Base-by-base conservation (phyloP, 169 alveolate genomes). In the Eimeria zaria region DNA sequence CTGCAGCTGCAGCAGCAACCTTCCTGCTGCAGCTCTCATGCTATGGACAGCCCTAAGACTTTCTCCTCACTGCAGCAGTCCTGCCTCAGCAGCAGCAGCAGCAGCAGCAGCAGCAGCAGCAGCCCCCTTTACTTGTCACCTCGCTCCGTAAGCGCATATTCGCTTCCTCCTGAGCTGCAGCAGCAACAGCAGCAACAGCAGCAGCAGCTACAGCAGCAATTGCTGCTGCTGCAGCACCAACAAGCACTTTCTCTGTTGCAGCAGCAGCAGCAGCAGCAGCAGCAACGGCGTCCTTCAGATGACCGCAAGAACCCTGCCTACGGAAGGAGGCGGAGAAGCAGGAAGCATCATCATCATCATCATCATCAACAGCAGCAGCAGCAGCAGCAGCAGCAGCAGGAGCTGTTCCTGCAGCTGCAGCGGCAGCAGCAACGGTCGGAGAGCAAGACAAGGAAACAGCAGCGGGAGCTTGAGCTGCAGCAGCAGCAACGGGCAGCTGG, bases 121-220 rank as follows among this genome's bases (percentile, higher is more conserved):
- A 51, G 46, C 36, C 22, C 99, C 99, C 98, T 98, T 98, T 46
- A 97, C 99, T 99, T 98, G 97, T n/a, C n/a, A n/a, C n/a, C n/a
- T n/a, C n/a, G n/a, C n/a, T n/a, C n/a, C n/a, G n/a, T n/a, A n/a
- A n/a, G n/a, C n/a, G n/a, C n/a, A n/a, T n/a, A n/a, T n/a, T n/a
- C n/a, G n/a, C n/a, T n/a, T n/a, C n/a, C n/a, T n/a, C n/a, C n/a
- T n/a, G n/a, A n/a, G n/a, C n/a, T n/a, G n/a, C n/a, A n/a, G n/a
- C n/a, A 89, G 33, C 74, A 33, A 80, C 44, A 22, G 62, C 71
- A 22, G 48, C 55, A 16, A 96, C 98, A 48, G 98, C 96, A 97
- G 96, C 90, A 98, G 98, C 36, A 98, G 97, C 48, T 97, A 48
- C 74, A 48, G 69, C 74, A 71, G 84, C 95, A 64, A 44, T 44